A percentile compares a stretch with the other conserved stretches of the same genome.
Evolutionary conservation across 192 early-diverging fungal genomes (phyloP).

Genomic region (Coemansia sp.): DNA sequence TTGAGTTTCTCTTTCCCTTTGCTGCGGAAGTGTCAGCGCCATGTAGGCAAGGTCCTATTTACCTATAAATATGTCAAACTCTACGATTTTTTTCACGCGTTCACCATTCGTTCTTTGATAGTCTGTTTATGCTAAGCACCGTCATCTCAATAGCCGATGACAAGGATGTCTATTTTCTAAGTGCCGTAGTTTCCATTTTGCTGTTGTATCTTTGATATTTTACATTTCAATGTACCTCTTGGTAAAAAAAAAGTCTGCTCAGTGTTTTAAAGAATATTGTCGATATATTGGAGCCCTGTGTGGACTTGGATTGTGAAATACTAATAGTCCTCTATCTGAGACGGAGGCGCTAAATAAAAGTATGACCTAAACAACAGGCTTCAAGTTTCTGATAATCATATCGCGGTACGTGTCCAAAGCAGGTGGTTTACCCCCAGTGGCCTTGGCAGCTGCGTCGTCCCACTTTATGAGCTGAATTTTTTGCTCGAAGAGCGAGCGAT

Average conservation of each 20-base stretch:
- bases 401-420: constrained; percentile 49
- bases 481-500: constrained; percentile 34
- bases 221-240: too few relatives aligned
- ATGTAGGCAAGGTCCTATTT: too few relatives aligned
- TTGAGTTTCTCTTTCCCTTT: background rate
- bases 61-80: background rate
- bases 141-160: too few relatives aligned
- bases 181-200: too few relatives aligned
- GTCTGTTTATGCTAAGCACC: too few relatives aligned
- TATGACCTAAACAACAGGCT: background rate
- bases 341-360: background rate
- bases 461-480: constrained; percentile 61
- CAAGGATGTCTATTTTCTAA: too few relatives aligned
- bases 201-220: too few relatives aligned
- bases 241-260: too few relatives aligned
- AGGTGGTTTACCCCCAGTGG: constrained; percentile 48
- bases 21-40: background rate
- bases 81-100: too few relatives aligned
- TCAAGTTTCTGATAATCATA: constrained; percentile 50
- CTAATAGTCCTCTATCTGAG: background rate
- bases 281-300: constrained; percentile 41
- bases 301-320: background rate
- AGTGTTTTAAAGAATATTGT: too few relatives aligned
- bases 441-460: constrained; percentile 59
- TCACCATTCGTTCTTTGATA: too few relatives aligned